phyloP scores from a whole-genome alignment of 164 flowering plant genomes.

The Liriodendron chinense region DNA sequence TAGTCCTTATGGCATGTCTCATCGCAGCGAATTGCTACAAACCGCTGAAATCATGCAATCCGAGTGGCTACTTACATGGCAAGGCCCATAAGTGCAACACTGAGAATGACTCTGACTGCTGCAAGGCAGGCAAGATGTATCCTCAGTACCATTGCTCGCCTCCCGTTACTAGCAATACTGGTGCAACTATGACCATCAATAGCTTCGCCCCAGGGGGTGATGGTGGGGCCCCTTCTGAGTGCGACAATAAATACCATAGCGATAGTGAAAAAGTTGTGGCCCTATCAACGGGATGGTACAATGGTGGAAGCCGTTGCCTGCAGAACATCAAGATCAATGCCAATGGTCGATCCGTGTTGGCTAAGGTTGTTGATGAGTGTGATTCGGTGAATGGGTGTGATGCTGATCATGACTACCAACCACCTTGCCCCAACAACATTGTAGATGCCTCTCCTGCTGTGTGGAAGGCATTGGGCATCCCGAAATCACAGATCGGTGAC shows the following conservation, averaged over 20 bases:
- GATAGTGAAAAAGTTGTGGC: slow-evolving; percentile 2
- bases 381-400: slow-evolving; percentile 9
- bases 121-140: background rate
- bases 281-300: slow-evolving; percentile 9
- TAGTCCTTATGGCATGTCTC: background rate
- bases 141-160: slow-evolving; percentile 3
- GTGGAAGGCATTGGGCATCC: slow-evolving; percentile 2
- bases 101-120: background rate
- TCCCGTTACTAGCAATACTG: background rate
- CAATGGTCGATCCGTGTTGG: background rate
- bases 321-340: slow-evolving; percentile 8
- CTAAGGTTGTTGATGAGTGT: slow-evolving; percentile 15
- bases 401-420: slow-evolving; percentile 2
- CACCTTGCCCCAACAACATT: slow-evolving; percentile 12
- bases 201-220: slow-evolving; percentile 3
- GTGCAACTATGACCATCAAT: background rate
- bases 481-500: slow-evolving; percentile 2
- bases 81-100: slow-evolving; percentile 1
- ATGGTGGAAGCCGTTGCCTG: slow-evolving; percentile 2
- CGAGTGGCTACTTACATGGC: slow-evolving; percentile 2
- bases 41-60: background rate
- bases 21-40: background rate
- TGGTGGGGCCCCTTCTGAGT: slow-evolving; percentile 26
- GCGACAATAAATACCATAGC: slow-evolving; percentile 19
- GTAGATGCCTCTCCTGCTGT: slow-evolving; percentile 11